Conservation (phyloP, 2,329 filamentous ascomycete species). For the Penicillium sp. region DNA sequence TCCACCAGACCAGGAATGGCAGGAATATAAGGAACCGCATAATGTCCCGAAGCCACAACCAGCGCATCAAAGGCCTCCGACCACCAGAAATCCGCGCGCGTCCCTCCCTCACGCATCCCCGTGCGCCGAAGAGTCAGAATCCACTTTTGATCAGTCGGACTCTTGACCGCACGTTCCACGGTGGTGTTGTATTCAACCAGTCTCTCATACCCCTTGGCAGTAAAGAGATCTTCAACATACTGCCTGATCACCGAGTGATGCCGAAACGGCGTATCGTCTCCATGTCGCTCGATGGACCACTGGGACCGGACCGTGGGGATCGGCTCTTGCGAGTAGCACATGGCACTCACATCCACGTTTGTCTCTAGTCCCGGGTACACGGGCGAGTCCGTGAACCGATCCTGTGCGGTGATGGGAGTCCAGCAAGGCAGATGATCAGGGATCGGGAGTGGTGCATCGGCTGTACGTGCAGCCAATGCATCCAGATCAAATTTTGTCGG, state of each 20-base stretch:
- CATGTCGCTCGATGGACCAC: conserved; percentile 46
- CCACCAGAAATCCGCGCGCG: conserved; percentile 55
- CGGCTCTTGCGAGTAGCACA: conserved; percentile 55
- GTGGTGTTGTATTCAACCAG: conserved; percentile 49
- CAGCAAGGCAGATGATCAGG: conserved; percentile 46
- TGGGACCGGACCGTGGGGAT: conserved; percentile 44
- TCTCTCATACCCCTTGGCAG: conserved; percentile 49
- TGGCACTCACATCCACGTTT: conserved; percentile 54
- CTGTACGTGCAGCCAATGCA: conserved; percentile 44
- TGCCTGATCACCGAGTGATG: conserved; percentile 53
- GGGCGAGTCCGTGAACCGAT: conserved; percentile 53
- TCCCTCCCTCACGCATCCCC: conserved; percentile 9
- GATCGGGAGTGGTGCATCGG: conserved; percentile 46
- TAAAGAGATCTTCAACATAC: conserved; percentile 53
- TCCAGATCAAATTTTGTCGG: conserved; percentile 43
- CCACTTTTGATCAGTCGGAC: conserved; percentile 50
- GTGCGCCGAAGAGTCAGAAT: conserved; percentile 46
- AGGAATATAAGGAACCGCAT: conserved; percentile 51
- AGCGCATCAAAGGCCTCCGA: conserved; percentile 57
- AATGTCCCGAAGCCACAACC: conserved; percentile 56
- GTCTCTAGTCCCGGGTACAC: conserved; percentile 61
- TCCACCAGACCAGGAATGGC: conserved; percentile 39
- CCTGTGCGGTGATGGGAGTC: conserved; percentile 38
- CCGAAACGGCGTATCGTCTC: conserved; percentile 55
- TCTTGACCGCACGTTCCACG: conserved; percentile 50